Evolutionary conservation across 225 moss, liverwort and hornwort genomes (phyloP), one percentile per base, ranked within the genome.

Genomic region (Pseudisothecium myosuroides): DNA sequence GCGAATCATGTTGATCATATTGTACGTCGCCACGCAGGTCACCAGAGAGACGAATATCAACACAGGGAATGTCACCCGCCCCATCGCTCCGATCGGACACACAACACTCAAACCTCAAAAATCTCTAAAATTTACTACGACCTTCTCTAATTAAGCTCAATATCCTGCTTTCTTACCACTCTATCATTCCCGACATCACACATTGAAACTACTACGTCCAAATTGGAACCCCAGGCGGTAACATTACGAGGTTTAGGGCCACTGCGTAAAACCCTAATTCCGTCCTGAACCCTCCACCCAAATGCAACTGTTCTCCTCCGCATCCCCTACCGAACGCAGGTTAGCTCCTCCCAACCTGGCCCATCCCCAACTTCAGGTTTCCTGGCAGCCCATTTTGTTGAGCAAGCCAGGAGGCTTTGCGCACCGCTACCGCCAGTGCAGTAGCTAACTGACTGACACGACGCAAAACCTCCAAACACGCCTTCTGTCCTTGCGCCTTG

Each of bases 21-120:
- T 97, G 91, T 96, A 97, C 52, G 96, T 98, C 12, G 90, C 95
- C 65, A 96, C 92, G 81, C 86, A 92, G 31, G 96, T 90, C 83
- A 94, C 94, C 69, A 97, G 88, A 29, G 91, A 85, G 60, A 97
- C 86, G 87, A 97, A 67, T 32, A 96, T 31, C 94, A 96, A 37
- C 75, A 98, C 91, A 32, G 94, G 94, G 59, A 80, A 84, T 41
- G 92, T 82, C 31, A 91, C 69, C 56, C 95, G 94, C 90, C 90
- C 95, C 98, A 98, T 98, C 62, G 43, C 65, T 59, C 65, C 84
- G 39, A 79, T 60, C 82, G 69, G 60, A 29, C 78, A 21, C 78
- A 21, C 55, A 27, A 41, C 80, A 29, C 71, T 84, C 16, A 58
- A 68, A 58, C 69, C 64, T 36, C 74, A 49, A 49, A 47, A 49